Base-by-base conservation (phyloP, 2,329 filamentous ascomycete genomes). In the Aspergillus sp. region DNA sequence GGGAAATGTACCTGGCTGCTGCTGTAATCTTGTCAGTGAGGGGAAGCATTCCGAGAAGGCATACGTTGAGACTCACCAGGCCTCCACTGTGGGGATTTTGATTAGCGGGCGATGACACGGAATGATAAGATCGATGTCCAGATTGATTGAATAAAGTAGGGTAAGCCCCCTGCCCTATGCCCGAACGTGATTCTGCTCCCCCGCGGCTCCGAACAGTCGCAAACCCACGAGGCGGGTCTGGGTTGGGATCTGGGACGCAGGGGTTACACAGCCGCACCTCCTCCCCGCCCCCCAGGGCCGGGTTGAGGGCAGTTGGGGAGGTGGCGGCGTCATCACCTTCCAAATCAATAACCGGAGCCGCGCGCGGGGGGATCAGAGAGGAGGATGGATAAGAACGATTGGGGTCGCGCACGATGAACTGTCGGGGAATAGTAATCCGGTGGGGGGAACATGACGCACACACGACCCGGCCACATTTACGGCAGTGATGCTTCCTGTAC, bases 401-500 rank as follows among this genome's bases (percentile, higher is more conserved):
- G 62, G 77, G 70, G 60, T 83, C 80, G 51, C 89, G 89, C 25
- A 97, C 92, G 65, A 98, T 97, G 74, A 91, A 98, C 72, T 95
- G 91, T 65, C 93, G 86, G 1, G 94, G 94, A 64, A 98, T 97
- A 3, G 91, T 96, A 72, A 98, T 98, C 63, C 92, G 87, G 76
- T 98, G 94, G 3, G 94, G 94, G 2, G 94, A 97, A 79, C 94
- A 98, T 19, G 87, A 83, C 60, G 89, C 88, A 76, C 94, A 98
- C 23, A 98, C 94, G 8, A 98, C 93, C 63, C 92, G 84, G 49
- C 94, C 94, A 73, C 94, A 98, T 85, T 97, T 97, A 85, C 93
- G 87, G 82, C 94, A 98, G 74, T 98, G 94, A 78, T 98, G 94
- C 73, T 96, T 96, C 64, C 94, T 85, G 72, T 91, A 88, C 79